Percentiles rank a stretch among this genome's conserved stretches.
Conservation (phyloP, 1,284 basidiomycete species). For the Malassezia obtusa region DNA sequence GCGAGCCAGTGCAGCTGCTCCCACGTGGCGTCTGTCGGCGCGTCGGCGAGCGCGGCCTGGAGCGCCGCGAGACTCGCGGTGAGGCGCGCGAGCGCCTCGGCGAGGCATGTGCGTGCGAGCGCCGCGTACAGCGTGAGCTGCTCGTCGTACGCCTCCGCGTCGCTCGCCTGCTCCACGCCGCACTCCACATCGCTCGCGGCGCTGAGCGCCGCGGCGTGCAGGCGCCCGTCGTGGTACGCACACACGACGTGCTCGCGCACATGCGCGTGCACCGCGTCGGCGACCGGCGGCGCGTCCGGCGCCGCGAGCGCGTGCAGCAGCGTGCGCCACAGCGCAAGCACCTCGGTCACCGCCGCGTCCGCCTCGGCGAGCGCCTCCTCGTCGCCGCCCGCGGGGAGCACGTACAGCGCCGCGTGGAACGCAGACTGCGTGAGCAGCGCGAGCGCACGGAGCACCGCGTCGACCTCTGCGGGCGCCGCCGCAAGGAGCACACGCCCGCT, state of each 20-base stretch:
- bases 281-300: neutral
- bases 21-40: slow-evolving; percentile 24
- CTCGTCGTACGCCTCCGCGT: slow-evolving; percentile 34
- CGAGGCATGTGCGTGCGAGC: slow-evolving; percentile 25
- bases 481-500: slow-evolving; percentile 3
- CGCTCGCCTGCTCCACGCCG: slow-evolving; percentile 25
- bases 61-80: slow-evolving; percentile 21
- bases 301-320: neutral
- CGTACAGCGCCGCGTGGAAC: slow-evolving; percentile 7
- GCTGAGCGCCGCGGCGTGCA: slow-evolving; percentile 15
- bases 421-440: slow-evolving; percentile 1
- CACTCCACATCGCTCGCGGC: slow-evolving; percentile 15
- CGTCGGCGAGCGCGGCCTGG: slow-evolving; percentile 14
- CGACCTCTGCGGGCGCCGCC: neutral
- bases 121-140: slow-evolving; percentile 33
- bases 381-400: slow-evolving; percentile 22
- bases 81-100: slow-evolving; percentile 16
- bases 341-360: slow-evolving; percentile 8
- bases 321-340: slow-evolving; percentile 6
- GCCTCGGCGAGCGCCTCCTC: slow-evolving; percentile 5
- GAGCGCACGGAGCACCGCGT: neutral
- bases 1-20: slow-evolving; percentile 41
- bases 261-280: slow-evolving; percentile 20
- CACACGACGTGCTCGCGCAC: slow-evolving; percentile 30
- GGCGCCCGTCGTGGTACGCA: slow-evolving; percentile 30